Evolutionary conservation across 169 alveolate species (phyloP), one percentile per base, ranked within the genome.

Genomic region (Plasmodium reichenowi): DNA sequence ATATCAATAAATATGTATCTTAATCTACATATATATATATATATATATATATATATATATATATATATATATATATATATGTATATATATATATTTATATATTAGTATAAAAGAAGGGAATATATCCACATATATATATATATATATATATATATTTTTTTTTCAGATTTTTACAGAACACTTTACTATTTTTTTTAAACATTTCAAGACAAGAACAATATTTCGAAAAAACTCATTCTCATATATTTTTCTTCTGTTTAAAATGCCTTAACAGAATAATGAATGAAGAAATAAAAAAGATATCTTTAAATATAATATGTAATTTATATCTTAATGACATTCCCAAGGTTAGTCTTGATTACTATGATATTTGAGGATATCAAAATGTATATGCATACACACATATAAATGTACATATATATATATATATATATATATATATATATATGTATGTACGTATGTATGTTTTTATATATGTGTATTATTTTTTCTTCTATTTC

Each of bases 141-240:
- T n/a, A n/a, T n/a, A n/a, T n/a, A n/a, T n/a, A 15, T 20, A 43
- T 1, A 13, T 15, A 5, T 73, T 58, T 62, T n/a, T 45, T 15
- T 29, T 6, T 7, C 5, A 76, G 89, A 63, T 76, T 76, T 47
- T 48, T 76, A 15, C 59, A 26, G 7, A 76, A n/a, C n/a, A 70
- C 58, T 7, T 32, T 76, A 60, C 9, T 12, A 26, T 58, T 76
- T 52, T 59, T 76, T 43, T 47, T 76, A 45, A 76, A 63, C 58
- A 43, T 76, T 50, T 76, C 89, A 6, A 76, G 50, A 38, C 70
- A 64, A 20, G 89, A 76, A 76, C 63, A 56, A 50, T 76, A 60
- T n/a, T 76, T 63, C 38, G 89, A 59, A n/a, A n/a, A 76, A 2
- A 64, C 52, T 13, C 52, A 63, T 70, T 20, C 76, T 1, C 6